These are phyloP conservation scores for Penicillium sp. DNA, from an alignment of 2,329 filamentous ascomycete genomes.

Conservation along the genomic window DNA sequence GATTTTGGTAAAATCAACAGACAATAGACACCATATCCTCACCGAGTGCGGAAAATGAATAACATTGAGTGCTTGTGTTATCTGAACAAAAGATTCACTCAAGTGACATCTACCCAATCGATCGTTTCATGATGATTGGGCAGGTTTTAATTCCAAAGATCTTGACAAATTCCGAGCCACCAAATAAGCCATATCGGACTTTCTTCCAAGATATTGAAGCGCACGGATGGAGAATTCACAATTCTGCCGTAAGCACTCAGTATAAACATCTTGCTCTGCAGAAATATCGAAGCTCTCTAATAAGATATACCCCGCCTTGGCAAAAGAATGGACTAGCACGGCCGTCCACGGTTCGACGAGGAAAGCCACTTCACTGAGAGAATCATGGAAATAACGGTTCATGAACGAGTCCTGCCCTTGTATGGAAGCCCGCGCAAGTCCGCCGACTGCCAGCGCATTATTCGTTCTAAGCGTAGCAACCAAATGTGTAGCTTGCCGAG, in stretches of 20 bases:
- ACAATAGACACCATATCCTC: no score
- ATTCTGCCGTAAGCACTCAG: conserved; percentile 20
- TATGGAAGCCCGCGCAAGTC: conserved; percentile 50
- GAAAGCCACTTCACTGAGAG: conserved; percentile 55
- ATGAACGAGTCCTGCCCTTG: conserved; percentile 25
- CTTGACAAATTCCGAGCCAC: conserved; percentile 40
- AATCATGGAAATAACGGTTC: conserved; percentile 48
- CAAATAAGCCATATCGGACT: conserved; percentile 52
- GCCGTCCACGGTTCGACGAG: conserved; percentile 61
- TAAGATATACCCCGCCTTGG: conserved; percentile 45
- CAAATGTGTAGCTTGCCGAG: conserved; percentile 32
- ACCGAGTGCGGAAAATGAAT: no score
- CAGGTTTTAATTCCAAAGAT: conserved; percentile 23
- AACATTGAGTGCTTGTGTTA: no score
- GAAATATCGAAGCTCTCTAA: conserved; percentile 30
- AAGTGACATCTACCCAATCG: no score
- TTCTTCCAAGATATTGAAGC: conserved; percentile 55
- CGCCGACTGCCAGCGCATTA: conserved; percentile 49
- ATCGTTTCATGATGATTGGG: background rate
- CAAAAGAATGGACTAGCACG: conserved; percentile 54
- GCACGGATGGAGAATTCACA: conserved; percentile 52
- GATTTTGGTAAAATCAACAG: no score
- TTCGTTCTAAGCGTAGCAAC: conserved; percentile 42
- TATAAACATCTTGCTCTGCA: background rate
- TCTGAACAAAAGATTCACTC: no score